These are phyloP conservation scores for Fraxinus xanthoxyloides DNA, from an alignment of 305 asterid species.

Conservation along the genomic window DNA sequence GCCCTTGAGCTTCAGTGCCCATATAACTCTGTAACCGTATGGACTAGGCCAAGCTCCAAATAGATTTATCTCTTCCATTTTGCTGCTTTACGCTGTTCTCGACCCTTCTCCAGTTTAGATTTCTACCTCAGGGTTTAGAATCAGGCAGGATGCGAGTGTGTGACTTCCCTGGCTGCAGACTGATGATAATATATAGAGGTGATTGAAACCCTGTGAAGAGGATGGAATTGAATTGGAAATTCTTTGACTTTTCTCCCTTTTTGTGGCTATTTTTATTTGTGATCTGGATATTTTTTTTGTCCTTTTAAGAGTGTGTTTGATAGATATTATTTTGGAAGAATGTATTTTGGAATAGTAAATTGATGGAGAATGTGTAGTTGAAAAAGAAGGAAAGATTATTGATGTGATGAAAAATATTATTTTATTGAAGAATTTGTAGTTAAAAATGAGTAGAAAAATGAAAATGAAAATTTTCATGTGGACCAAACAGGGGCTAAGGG, in stretches of 20 bases:
- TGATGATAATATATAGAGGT: not conserved
- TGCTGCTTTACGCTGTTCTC: not conserved
- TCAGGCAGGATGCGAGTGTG: not conserved
- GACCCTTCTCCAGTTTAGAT: not conserved
- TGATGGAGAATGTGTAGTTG: no score
- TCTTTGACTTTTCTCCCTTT: not conserved
- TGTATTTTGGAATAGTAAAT: no score
- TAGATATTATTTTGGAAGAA: no score
- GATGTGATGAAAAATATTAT: no score
- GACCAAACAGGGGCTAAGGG: no score
- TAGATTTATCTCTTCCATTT: conserved; percentile 15
- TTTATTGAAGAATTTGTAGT: no score
- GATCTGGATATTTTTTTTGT: not conserved
- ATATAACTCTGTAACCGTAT: conserved; percentile 12
- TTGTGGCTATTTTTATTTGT: not conserved
- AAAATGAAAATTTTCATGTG: no score
- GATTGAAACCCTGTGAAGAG: not conserved
- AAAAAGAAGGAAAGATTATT: no score
- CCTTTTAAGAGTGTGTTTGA: no score
- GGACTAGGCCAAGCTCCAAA: conserved; percentile 26
- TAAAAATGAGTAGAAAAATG: no score
- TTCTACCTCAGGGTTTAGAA: not conserved
- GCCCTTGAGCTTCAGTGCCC: conserved; percentile 25
- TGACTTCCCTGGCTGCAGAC: not conserved
- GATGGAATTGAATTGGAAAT: not conserved